A percentile compares a stretch with the other conserved stretches of the same genome.
phyloP scores from a whole-genome alignment of 257 asterid species.

The Solanum sejunctum region DNA sequence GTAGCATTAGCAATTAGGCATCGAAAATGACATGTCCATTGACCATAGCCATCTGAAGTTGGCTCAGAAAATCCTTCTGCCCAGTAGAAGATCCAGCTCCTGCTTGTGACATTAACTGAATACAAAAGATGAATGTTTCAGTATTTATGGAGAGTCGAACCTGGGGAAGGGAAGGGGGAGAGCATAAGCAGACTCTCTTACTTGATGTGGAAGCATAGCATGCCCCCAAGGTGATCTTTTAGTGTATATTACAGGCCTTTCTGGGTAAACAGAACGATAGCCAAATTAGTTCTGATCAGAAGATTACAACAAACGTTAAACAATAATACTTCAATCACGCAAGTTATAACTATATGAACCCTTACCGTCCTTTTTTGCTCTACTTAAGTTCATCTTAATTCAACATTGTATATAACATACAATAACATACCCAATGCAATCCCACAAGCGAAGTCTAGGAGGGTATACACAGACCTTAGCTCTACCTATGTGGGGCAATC shows the following conservation, averaged over 20 bases:
- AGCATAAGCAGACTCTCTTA: slow-evolving; percentile 3
- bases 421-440: not conserved
- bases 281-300: not conserved
- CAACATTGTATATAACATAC: not conserved
- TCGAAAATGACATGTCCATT: slow-evolving; percentile 32
- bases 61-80: slow-evolving; percentile 67
- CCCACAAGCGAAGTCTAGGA: not conserved
- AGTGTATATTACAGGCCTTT: slow-evolving; percentile 65
- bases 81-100: slow-evolving; percentile 33
- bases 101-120: slow-evolving; percentile 42
- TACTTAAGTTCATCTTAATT: not conserved
- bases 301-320: not conserved
- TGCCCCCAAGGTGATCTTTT: slow-evolving; percentile 63
- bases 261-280: slow-evolving; percentile 28
- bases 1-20: slow-evolving; percentile 11
- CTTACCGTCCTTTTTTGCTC: not conserved
- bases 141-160: not conserved
- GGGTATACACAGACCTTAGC: not conserved
- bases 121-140: not conserved
- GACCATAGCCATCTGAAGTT: slow-evolving; percentile 60
- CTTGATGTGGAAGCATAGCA: slow-evolving; percentile 69
- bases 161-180: not conserved
- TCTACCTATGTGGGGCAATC: not conserved
- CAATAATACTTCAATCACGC: not conserved
- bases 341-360: not conserved